These are phyloP conservation scores for Phoma sp. DNA, from an alignment of 2,329 filamentous ascomycete species.

Conservation along the genomic window DNA sequence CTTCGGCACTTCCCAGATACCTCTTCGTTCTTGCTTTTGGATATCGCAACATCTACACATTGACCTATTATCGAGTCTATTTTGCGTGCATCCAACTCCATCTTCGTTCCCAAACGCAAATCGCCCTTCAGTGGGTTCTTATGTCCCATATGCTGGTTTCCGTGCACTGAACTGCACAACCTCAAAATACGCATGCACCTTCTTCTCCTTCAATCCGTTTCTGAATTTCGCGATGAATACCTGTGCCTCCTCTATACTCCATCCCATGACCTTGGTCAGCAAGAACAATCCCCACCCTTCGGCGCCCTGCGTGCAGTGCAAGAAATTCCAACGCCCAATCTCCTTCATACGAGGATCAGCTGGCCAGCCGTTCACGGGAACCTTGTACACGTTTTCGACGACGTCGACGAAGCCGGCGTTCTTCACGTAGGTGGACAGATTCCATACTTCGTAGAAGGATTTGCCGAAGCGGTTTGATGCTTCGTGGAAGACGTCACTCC, in stretches of 20 bases:
- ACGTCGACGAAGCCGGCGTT: slow-evolving; percentile 39
- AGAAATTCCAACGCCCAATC: slow-evolving; percentile 41
- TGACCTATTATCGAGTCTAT: too few relatives aligned
- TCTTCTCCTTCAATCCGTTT: slow-evolving; percentile 40
- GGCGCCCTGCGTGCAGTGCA: slow-evolving; percentile 38
- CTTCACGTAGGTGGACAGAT: slow-evolving; percentile 34
- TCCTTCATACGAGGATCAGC: slow-evolving; percentile 42
- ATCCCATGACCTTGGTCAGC: slow-evolving; percentile 38
- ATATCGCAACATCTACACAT: neutral
- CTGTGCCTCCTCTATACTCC: slow-evolving; percentile 54
- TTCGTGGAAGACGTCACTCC: slow-evolving; percentile 38
- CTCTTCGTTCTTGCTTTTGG: slow-evolving; percentile 7
- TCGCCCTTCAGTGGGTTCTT: too few relatives aligned
- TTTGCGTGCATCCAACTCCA: neutral
- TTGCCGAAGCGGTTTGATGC: slow-evolving; percentile 32
- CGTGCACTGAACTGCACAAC: slow-evolving; percentile 23
- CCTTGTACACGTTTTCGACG: slow-evolving; percentile 37
- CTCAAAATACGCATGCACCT: slow-evolving; percentile 44
- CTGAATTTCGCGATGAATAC: slow-evolving; percentile 49
- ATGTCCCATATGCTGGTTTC: slow-evolving; percentile 4
- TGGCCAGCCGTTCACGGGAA: slow-evolving; percentile 40
- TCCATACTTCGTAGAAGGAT: slow-evolving; percentile 37
- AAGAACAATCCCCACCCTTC: slow-evolving; percentile 41
- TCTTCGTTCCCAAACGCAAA: too few relatives aligned
- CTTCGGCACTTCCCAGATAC: slow-evolving; percentile 14